Conservation (phyloP, 163 green algal species). For the Scenedesmus sp. region DNA sequence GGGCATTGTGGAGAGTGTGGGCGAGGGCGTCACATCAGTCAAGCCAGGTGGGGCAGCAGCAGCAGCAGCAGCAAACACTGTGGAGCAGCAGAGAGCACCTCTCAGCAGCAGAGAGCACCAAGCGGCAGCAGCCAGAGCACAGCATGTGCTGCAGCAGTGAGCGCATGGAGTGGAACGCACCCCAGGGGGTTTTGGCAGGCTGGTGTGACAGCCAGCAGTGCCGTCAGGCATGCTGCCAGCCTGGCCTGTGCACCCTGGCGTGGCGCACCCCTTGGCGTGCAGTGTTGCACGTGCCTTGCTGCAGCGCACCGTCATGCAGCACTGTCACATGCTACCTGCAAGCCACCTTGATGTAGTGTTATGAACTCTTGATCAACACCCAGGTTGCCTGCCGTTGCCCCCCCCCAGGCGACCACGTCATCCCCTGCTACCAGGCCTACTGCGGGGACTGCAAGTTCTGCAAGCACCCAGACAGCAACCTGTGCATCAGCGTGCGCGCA, state of each 20-base stretch:
- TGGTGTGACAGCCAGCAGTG: not conserved
- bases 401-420: constrained; percentile 92
- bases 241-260: too few species aligned
- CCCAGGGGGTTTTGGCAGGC: too few species aligned
- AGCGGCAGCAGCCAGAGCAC: not conserved
- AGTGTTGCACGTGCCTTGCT: not conserved
- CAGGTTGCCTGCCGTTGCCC: not conserved
- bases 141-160: not conserved
- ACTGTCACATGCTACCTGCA: not conserved
- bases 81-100: not conserved
- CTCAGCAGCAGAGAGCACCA: not conserved
- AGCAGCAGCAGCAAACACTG: not conserved
- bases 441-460: constrained; percentile 97
- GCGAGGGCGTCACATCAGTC: constrained; percentile 92
- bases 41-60: constrained; percentile 67
- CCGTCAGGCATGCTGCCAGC: too few species aligned
- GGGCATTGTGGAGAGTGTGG: constrained; percentile 95
- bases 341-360: too few species aligned
- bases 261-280: not conserved
- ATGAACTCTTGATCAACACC: too few species aligned
- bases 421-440: constrained; percentile 96
- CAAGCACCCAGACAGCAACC: constrained; percentile 95
- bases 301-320: not conserved
- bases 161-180: not conserved
- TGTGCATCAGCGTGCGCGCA: constrained; percentile 90